Evolutionary conservation across 2,329 filamentous ascomycete genomes (phyloP), one percentile per base, ranked within the genome.

Genomic region (Trichothecium sympodiale): DNA sequence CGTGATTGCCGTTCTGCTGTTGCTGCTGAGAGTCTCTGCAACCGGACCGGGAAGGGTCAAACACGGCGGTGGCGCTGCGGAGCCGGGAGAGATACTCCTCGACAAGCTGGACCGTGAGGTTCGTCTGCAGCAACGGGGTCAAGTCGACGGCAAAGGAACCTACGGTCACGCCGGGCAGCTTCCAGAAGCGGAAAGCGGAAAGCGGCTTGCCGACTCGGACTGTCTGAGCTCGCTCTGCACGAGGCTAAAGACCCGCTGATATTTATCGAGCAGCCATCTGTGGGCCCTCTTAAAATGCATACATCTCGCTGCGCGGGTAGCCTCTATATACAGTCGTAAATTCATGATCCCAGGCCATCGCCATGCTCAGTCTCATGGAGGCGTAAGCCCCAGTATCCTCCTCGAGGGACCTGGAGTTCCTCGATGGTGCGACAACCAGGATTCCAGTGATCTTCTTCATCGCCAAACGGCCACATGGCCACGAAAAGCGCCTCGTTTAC

Each of bases 391-490:
- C 34, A 36, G 15, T 36, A 25, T 6, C 10, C 29, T 14, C 20
- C 20, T 6, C 20, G 6, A 10, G 20, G 20, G 10, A 25, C 20
- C 20, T 10, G 20, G 20, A 56, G 23, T 5, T 46, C 37, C 4
- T 48, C 39, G 3, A 51, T 40, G 3, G 51, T 42, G n/a, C 48
- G 47, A 16, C 56, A 60, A 3, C 46, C 55, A 0, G 55, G 56
- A 10, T 47, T 35, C 48, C 51, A 62, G 44, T 76, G 71, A 46
- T 80, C 75, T 17, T 72, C 61, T 0, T 55, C 46, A 0, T 54
- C 60, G 0, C 76, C 76, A 49, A 66, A 59, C 0, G 76, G 77
- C 75, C 75, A 81, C 47, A 80, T 77, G 2, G 74, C 74, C n/a
- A 79, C 59, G 31, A 73, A 65, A 41, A 75, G 75, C 3, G 77